Evolutionary conservation across 1,139 yeast species (phyloP).

Genomic region (Suhomyces yuchorum): DNA sequence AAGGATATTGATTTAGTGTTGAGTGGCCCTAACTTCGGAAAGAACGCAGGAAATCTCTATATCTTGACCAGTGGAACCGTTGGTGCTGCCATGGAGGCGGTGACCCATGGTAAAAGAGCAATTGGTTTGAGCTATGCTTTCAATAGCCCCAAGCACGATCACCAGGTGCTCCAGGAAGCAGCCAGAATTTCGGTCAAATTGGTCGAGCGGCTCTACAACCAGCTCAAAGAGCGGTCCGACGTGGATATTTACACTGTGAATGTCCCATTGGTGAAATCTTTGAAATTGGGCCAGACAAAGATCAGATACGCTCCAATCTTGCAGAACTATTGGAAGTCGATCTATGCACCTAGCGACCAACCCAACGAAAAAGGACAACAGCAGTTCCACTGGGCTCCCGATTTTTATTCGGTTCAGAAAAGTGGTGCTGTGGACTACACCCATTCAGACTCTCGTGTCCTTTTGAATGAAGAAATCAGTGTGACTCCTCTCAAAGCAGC

Average conservation of each 20-base stretch:
- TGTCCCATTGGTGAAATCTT: conserved; percentile 64
- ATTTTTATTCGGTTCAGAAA: conserved; percentile 68
- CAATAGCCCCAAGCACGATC: conserved; percentile 55
- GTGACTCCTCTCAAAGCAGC: conserved; percentile 85
- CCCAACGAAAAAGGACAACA: conserved; percentile 30
- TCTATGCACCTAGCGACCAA: conserved; percentile 34
- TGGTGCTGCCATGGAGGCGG: conserved; percentile 97
- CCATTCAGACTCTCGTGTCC: conserved; percentile 60
- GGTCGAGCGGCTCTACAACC: conserved; percentile 55
- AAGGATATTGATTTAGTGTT: conserved; percentile 79
- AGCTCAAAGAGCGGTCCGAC: conserved; percentile 51
- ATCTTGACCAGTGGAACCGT: conserved; percentile 94
- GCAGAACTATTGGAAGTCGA: conserved; percentile 76
- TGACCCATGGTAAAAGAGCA: conserved; percentile 71
- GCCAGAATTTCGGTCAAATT: conserved; percentile 66
- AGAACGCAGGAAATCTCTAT: conserved; percentile 88
- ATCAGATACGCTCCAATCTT: conserved; percentile 75
- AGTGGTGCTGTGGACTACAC: conserved; percentile 54
- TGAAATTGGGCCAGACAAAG: conserved; percentile 55
- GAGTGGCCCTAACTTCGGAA: conserved; percentile 95
- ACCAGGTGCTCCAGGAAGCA: conserved; percentile 61
- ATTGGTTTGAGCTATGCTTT: conserved; percentile 87
- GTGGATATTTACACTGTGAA: conserved; percentile 83
- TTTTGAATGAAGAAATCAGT: conserved; percentile 55
- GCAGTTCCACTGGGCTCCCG: conserved; percentile 78